Percentiles rank a stretch among this genome's conserved stretches.
Evolutionary conservation across 2,329 filamentous ascomycete species (phyloP).

Genomic region (Nemania abortiva): DNA sequence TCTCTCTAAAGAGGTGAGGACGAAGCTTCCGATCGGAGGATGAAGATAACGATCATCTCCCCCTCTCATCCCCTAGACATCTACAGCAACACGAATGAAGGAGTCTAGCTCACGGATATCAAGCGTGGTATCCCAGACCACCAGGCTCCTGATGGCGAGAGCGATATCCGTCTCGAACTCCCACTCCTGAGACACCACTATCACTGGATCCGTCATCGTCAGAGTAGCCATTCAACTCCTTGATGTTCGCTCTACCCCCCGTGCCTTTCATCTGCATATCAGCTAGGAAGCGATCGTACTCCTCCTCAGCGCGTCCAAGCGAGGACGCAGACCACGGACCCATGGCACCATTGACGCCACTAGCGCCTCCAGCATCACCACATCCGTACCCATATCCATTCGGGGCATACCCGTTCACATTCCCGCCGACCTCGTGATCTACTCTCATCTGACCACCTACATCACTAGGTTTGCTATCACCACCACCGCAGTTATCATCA

Average conservation of each 20-base stretch:
- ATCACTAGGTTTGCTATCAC: not conserved
- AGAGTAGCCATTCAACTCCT: not conserved
- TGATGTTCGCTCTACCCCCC: not conserved
- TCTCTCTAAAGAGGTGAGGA: not conserved
- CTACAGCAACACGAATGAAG: not conserved
- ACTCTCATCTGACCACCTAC: not conserved
- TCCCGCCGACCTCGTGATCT: not conserved
- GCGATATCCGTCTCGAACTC: not conserved
- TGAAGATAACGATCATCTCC: not conserved
- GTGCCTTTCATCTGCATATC: conserved; percentile 6
- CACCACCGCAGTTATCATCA: conserved; percentile 1
- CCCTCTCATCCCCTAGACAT: not conserved
- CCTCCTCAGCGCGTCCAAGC: conserved; percentile 27
- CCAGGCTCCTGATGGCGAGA: not conserved
- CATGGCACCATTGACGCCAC: not conserved
- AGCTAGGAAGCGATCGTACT: conserved; percentile 26
- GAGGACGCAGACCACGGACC: conserved; percentile 33
- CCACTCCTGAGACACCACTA: conserved; percentile 26
- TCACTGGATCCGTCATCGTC: conserved; percentile 12
- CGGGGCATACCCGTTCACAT: not conserved
- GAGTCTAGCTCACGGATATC: not conserved
- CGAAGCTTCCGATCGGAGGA: not conserved
- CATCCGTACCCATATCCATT: not conserved
- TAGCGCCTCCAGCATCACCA: not conserved
- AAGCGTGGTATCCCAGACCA: conserved; percentile 6